Conservation (phyloP, 2,329 filamentous ascomycete genomes). For the Lomentospora prolificans region DNA sequence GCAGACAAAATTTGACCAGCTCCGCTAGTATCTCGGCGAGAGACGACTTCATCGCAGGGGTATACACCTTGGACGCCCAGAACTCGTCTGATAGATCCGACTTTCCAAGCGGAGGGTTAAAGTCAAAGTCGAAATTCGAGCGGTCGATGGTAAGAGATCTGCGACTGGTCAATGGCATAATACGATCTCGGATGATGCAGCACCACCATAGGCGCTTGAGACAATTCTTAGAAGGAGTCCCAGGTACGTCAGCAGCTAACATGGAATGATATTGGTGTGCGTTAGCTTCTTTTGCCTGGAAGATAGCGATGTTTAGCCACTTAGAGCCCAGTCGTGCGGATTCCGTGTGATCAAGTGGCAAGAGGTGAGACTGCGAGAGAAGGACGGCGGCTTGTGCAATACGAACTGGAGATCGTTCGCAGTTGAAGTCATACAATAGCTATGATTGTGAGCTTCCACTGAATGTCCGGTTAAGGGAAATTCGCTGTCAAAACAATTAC, state of each 20-base stretch:
- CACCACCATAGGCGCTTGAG: conserved; percentile 46
- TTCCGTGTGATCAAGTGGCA: conserved; percentile 19
- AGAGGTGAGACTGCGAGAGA: conserved; percentile 28
- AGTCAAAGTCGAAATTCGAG: conserved; percentile 33
- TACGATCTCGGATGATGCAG: conserved; percentile 41
- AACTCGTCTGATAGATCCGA: conserved; percentile 37
- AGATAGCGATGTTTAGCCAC: conserved; percentile 39
- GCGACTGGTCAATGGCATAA: conserved; percentile 38
- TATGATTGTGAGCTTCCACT: conserved; percentile 10
- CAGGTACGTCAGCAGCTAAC: conserved; percentile 17
- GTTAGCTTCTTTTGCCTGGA: conserved; percentile 36
- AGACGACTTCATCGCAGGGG: conserved; percentile 30
- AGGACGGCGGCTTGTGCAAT: conserved; percentile 32
- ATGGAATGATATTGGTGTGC: conserved; percentile 28
- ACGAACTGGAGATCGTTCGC: conserved; percentile 29
- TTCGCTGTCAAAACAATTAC: too few relatives aligned
- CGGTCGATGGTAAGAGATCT: conserved; percentile 39
- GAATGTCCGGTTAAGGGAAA: too few relatives aligned
- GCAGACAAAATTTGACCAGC: conserved; percentile 33
- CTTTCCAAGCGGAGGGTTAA: conserved; percentile 25
- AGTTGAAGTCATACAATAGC: conserved; percentile 34
- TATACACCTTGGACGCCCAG: conserved; percentile 33
- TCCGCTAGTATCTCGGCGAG: conserved; percentile 35
- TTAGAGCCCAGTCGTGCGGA: conserved; percentile 25
- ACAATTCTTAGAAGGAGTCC: conserved; percentile 18